phyloP scores from a whole-genome alignment of 2,329 filamentous ascomycete species.

The Periconia sp. region DNA sequence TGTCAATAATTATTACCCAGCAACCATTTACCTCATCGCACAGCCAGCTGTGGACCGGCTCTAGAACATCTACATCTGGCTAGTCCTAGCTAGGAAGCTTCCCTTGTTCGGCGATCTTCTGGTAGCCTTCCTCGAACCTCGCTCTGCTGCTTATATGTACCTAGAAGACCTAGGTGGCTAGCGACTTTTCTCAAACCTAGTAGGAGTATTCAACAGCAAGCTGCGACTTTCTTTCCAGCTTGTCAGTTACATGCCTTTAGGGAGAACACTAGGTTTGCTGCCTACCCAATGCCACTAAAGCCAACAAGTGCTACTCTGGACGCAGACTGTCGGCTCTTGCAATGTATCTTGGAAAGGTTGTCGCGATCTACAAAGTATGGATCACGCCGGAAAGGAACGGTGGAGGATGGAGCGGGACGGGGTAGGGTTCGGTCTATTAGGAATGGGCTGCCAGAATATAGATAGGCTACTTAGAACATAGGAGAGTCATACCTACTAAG shows the following conservation, averaged over 20 bases:
- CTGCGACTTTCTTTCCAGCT: conserved; percentile 22
- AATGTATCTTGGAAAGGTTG: conserved; percentile 7
- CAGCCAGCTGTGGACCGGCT: conserved; percentile 21
- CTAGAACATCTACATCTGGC: conserved; percentile 12
- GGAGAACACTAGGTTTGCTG: neutral
- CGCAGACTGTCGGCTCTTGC: conserved; percentile 10
- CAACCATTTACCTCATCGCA: conserved; percentile 14
- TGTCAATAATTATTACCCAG: conserved; percentile 28
- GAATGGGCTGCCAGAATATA: conserved; percentile 2
- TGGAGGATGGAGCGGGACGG: conserved; percentile 9
- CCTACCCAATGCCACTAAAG: conserved; percentile 32
- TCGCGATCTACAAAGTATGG: conserved; percentile 28
- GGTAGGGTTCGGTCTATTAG: conserved; percentile 4
- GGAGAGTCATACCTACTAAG: neutral
- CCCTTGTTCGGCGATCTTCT: conserved; percentile 17
- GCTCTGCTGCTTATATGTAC: conserved; percentile 14
- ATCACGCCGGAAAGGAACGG: conserved; percentile 26
- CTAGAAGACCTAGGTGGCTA: conserved; percentile 20
- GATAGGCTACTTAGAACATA: neutral
- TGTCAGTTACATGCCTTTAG: no score
- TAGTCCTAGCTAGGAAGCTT: conserved; percentile 14
- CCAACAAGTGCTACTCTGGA: conserved; percentile 25
- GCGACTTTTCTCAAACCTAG: conserved; percentile 7
- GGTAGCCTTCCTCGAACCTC: conserved; percentile 15
- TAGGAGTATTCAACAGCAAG: conserved; percentile 23